Base-by-base conservation (phyloP, 805 yeast genomes). In the Brettanomyces nanus region DNA sequence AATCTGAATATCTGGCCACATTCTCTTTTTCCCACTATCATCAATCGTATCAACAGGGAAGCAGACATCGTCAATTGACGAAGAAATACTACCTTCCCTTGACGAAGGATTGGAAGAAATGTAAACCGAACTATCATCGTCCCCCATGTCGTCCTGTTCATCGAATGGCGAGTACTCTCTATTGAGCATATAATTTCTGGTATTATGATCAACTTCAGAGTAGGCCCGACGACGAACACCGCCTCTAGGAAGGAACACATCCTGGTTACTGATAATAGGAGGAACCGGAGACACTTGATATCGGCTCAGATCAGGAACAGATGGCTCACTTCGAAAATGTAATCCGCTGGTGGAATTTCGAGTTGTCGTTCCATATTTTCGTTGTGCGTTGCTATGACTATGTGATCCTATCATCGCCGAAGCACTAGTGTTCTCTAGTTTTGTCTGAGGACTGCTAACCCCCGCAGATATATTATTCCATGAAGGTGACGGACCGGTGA, bases 1-100 rank as follows among this genome's bases (percentile, higher is more conserved):
- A 0, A 84, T 75, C 23, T 65, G 53, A 14, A 85, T 63, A 52
- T 92, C 97, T 1, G 97, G 98, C 97, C 97, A 90, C 33, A 58
- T 51, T 44, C 62, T 65, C 19, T 51, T 50, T 27, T 50, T 47
- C 19, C 61, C 62, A 5, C 49, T 45, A 15, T 57, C 65, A 33
- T 54, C 56, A 6, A 53, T 36, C 33, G 73, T 75, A 45, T 80
- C 87, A 28, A 87, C 67, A 0, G 95, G 95, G 57, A 86, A 77
- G 53, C 96, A 90, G 19, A 90, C 98, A 59, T 90, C 98, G 54
- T 82, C 89, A 41, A 90, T 62, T 1, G 95, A 84, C 0, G 95
- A 79, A 28, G 76, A 73, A 38, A 73, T 76, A 27, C 79, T 69
- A 28, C 75, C 63, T 42, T 82, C 66, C 35, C 82, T 71, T 18